A percentile compares a stretch with the other conserved stretches of the same genome.
These are phyloP conservation scores for Colletotrichum theobromicola DNA, from an alignment of 2,329 filamentous ascomycete species.

Conservation along the genomic window DNA sequence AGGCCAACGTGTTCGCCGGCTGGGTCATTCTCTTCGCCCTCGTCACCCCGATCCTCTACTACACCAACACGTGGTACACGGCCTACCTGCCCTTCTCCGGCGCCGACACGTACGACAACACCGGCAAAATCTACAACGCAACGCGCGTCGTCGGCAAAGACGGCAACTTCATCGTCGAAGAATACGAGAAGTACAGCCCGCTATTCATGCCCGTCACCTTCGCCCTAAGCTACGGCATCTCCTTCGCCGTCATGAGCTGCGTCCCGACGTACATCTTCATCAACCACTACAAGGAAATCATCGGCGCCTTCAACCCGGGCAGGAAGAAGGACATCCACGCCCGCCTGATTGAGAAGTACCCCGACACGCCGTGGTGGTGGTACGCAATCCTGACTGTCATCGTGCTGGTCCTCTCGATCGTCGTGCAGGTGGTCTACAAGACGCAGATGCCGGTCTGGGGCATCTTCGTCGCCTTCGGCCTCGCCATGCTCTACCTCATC, in stretches of 20 bases:
- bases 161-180: constrained; percentile 45
- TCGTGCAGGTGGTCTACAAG: constrained; percentile 51
- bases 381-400: constrained; percentile 36
- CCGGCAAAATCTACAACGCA: constrained; percentile 52
- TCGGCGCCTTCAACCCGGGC: constrained; percentile 28
- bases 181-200: constrained; percentile 51
- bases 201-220: constrained; percentile 41
- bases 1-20: constrained; percentile 66
- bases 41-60: constrained; percentile 64
- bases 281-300: constrained; percentile 44
- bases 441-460: constrained; percentile 66
- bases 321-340: constrained; percentile 30
- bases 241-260: constrained; percentile 38
- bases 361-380: constrained; percentile 42
- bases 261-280: constrained; percentile 44
- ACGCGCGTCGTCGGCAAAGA: constrained; percentile 52
- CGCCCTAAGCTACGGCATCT: constrained; percentile 38
- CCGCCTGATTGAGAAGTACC: constrained; percentile 36
- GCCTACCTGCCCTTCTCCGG: constrained; percentile 60
- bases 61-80: constrained; percentile 61
- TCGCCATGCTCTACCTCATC: constrained; percentile 42
- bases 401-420: constrained; percentile 37
- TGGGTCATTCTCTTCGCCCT: constrained; percentile 62
- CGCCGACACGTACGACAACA: constrained; percentile 56
- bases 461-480: constrained; percentile 44